phyloP scores from a whole-genome alignment of 352 stramenopile genomes.

The Globisporangium apiculatum region DNA sequence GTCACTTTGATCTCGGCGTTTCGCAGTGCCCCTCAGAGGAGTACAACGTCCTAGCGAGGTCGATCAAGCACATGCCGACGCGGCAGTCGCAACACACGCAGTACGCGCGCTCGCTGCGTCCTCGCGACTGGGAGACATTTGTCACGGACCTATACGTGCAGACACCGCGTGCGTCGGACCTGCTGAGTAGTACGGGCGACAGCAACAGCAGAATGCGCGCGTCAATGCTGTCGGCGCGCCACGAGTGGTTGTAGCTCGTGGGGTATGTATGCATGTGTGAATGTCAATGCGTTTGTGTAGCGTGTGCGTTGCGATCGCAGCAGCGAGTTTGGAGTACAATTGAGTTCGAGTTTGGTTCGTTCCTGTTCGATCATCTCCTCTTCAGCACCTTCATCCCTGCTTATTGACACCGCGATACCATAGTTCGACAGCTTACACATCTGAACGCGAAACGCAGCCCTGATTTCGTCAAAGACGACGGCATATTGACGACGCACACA shows the following conservation, averaged over 20 bases:
- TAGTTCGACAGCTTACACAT: background rate
- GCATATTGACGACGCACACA: background rate
- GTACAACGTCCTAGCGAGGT: background rate
- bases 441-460: background rate
- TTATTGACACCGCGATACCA: background rate
- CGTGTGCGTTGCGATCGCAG: background rate
- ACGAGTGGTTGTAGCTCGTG: background rate
- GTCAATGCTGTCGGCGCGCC: background rate
- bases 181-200: background rate
- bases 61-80: slow-evolving; percentile 1
- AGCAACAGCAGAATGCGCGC: background rate
- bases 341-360: background rate
- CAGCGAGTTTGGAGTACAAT: background rate
- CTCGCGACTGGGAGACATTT: slow-evolving; percentile 9
- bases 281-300: background rate
- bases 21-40: background rate
- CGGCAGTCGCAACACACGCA: slow-evolving; percentile 4
- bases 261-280: background rate
- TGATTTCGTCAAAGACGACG: background rate
- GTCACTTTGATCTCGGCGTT: slow-evolving; percentile 6
- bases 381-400: background rate
- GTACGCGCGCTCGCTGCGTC: slow-evolving; percentile 1
- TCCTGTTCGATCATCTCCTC: background rate
- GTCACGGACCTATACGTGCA: slow-evolving; percentile 8
- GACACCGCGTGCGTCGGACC: background rate